Evolutionary conservation across 176 grass and related monocot genomes (phyloP).

Genomic region (Oryza rufipogon): DNA sequence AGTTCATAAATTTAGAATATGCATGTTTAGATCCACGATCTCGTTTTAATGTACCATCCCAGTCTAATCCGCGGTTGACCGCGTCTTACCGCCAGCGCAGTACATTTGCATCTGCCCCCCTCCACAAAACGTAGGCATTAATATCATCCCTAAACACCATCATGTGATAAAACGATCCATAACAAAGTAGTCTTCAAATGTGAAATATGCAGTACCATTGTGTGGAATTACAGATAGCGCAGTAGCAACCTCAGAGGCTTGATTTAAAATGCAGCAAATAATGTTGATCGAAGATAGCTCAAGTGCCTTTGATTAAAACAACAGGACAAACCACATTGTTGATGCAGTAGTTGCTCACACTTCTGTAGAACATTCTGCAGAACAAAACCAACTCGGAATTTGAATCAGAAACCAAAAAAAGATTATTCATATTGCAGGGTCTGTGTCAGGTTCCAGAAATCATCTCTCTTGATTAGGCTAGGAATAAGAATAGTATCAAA

Average conservation of each 20-base stretch:
- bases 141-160: not conserved
- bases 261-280: constrained; percentile 26
- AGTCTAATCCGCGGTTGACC: no score
- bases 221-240: not conserved
- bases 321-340: constrained; percentile 75
- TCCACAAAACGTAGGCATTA: no score
- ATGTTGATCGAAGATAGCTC: constrained; percentile 26
- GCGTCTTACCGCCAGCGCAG: no score
- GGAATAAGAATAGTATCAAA: no score
- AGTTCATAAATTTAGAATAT: no score
- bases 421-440: not conserved
- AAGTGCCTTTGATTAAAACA: constrained; percentile 71
- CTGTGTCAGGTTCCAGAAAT: no score
- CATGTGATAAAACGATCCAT: not conserved
- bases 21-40: no score
- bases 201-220: not conserved
- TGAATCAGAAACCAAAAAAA: not conserved
- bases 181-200: not conserved
- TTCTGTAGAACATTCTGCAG: constrained; percentile 77
- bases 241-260: constrained; percentile 17
- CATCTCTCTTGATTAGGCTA: no score
- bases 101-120: no score
- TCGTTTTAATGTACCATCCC: no score
- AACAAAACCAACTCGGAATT: constrained; percentile 5
- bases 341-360: constrained; percentile 82